Conservation (phyloP, 106 monocot species). For the Gastrodia elata region DNA sequence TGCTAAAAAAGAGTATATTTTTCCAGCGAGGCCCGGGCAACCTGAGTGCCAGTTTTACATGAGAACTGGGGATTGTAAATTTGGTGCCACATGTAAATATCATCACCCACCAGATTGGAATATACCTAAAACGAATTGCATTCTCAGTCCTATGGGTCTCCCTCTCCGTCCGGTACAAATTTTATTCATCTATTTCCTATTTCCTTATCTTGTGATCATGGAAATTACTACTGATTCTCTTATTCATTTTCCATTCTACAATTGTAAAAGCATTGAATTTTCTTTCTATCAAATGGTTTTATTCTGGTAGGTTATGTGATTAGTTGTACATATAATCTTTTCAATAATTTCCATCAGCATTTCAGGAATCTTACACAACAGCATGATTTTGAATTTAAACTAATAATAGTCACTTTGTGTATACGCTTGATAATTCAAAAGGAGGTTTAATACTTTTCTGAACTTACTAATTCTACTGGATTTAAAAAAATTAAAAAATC, state of each 20-base stretch:
- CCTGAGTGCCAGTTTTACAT: constrained; percentile 80
- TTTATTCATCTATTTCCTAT: background rate
- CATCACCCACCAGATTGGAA: constrained; percentile 80
- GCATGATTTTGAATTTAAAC: background rate
- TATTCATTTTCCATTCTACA: background rate
- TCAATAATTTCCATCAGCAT: background rate
- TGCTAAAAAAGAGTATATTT: constrained; percentile 35
- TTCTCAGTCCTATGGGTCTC: constrained; percentile 75
- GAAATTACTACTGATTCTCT: background rate
- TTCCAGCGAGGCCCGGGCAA: constrained; percentile 81
- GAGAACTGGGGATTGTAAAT: constrained; percentile 93
- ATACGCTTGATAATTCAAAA: background rate
- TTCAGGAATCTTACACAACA: background rate
- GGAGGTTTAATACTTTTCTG: background rate
- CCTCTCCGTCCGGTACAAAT: constrained; percentile 83
- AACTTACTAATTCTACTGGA: background rate
- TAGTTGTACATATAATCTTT: background rate
- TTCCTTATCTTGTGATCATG: background rate
- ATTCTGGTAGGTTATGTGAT: background rate
- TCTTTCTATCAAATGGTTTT: background rate
- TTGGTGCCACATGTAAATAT: constrained; percentile 75
- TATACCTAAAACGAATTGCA: constrained; percentile 45
- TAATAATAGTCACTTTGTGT: background rate
- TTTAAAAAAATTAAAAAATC: background rate
- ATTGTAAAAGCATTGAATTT: background rate